Conservation (phyloP, 108 stramenopile genomes). For the Fistulifera pelliculosa region DNA sequence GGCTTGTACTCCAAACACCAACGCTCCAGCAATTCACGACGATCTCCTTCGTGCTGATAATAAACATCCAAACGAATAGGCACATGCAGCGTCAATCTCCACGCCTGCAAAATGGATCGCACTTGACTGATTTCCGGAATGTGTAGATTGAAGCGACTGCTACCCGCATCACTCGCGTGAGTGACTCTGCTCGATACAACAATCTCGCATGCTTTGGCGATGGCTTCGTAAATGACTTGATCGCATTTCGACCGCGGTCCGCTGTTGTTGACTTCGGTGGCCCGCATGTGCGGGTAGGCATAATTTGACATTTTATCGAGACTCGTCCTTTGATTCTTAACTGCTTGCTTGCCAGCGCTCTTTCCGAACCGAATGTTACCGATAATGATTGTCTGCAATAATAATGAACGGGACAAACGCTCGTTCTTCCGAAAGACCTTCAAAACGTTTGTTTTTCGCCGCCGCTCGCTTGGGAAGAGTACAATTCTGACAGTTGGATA, state of each 20-base stretch:
- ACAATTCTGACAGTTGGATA: no score
- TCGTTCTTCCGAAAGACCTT: no score
- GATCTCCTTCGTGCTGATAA: slow-evolving; percentile 44
- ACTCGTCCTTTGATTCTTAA: no score
- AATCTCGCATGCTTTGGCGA: slow-evolving; percentile 78
- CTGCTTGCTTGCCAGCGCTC: no score
- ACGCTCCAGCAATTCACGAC: slow-evolving; percentile 65
- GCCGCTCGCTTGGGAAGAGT: no score
- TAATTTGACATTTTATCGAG: no score
- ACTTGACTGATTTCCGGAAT: slow-evolving; percentile 50
- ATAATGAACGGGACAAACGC: no score
- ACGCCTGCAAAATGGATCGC: slow-evolving; percentile 42
- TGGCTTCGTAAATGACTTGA: slow-evolving; percentile 84
- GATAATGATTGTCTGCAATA: no score
- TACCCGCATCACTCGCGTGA: slow-evolving; percentile 1
- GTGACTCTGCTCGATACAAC: slow-evolving; percentile 43
- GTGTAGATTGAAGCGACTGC: slow-evolving; percentile 64
- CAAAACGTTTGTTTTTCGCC: no score
- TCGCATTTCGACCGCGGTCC: slow-evolving; percentile 75
- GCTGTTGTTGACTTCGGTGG: neutral
- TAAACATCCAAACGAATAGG: slow-evolving; percentile 82
- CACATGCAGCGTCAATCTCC: slow-evolving; percentile 47
- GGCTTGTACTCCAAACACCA: slow-evolving; percentile 76
- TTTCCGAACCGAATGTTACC: no score
- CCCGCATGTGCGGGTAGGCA: no score